Base-by-base conservation (phyloP, 129 eudicot genomes). In the Helianthus annuus region DNA sequence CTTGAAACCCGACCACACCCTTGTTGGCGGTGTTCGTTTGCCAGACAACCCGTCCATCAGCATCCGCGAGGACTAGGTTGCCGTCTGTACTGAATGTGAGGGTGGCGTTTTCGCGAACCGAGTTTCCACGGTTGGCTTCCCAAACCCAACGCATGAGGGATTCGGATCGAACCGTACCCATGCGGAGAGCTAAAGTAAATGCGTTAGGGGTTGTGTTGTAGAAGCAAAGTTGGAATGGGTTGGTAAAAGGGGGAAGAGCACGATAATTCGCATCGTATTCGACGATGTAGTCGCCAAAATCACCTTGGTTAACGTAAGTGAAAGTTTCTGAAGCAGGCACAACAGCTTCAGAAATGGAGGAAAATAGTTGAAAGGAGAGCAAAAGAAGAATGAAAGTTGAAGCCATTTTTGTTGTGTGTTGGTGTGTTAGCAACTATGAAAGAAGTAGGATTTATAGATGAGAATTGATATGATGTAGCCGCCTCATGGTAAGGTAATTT, bases 111-210 rank as follows among this genome's bases (percentile, higher is more conserved):
- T 81, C 89, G 2, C 73, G 64, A 10, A 87, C 92, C 0, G 84
- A 85, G 60, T 42, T 79, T 0, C 83, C 83, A 0, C 92, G 83
- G 68, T 84, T 87, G 0, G 92, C 92, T 76, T 87, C 89, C 89
- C 92, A 87, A 7, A 87, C 89, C 89, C 87, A 87, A 7, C 86
- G 81, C 66, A 69, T 52, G 5, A 81, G 67, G 0, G 84, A 73
- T 29, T 78, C 81, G 4, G 82, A 73, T 0, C 79, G 53, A 11
- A 54, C 48, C 4, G 71, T 39, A 5, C 89, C 92, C 78, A 82
- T 79, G 4, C 87, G 81, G 11, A 87, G 61, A 44, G 89, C 85
- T 24, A 84, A 59, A 3, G 83, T 83, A 45, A 60, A 84, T 2
- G 83, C 79, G 15, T 64, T 74, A 7, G 87, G 89, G 16, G 89